Evolutionary conservation across 441 rosid genomes (phyloP), one percentile per base, ranked within the genome.

Genomic region (Erodium moschatum): DNA sequence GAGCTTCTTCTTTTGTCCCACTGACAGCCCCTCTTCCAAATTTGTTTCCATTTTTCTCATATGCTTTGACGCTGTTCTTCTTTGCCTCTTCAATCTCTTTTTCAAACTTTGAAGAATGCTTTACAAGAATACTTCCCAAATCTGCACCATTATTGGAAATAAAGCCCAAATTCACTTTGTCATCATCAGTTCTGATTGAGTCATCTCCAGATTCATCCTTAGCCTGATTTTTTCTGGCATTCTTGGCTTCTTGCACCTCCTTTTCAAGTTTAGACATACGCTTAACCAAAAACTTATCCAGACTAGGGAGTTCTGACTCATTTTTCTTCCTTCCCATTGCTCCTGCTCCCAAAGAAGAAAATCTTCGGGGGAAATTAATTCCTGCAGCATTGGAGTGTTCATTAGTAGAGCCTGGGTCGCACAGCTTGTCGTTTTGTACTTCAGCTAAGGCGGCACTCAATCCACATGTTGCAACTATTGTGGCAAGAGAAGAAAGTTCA

Each of bases 401-500:
- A 20, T 70, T 66, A 33, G 69, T 68, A 63, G 77, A 71, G 60
- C 44, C 73, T 50, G 73, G 79, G 48, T 75, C 66, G 27, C 73
- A 79, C 42, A 70, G 65, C 73, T 80, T 86, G 27, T 40, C 56
- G 68, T 71, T 72, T 72, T 81, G 87, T 61, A 69, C 83, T 85
- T 88, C 87, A 76, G 92, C 93, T 73, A 93, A 81, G 42, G 89
- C 92, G 73, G 90, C 93, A 85, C 77, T 89, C 78, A 93, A 81
- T 74, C 97, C 98, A 78, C 97, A 81, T 20, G 96, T 91, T 52
- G 98, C 98, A 72, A 93, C 86, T 69, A 88, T 87, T 27, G 96
- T 85, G 66, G 92, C 96, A 72, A 93, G 86, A 52, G 92, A 89
- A 78, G 97, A 89, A 76, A 93, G 96, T 68, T 91, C 96, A 69